These are phyloP conservation scores for Wickerhamiella qilinensis DNA, from an alignment of 805 yeast genomes.

Conservation along the genomic window DNA sequence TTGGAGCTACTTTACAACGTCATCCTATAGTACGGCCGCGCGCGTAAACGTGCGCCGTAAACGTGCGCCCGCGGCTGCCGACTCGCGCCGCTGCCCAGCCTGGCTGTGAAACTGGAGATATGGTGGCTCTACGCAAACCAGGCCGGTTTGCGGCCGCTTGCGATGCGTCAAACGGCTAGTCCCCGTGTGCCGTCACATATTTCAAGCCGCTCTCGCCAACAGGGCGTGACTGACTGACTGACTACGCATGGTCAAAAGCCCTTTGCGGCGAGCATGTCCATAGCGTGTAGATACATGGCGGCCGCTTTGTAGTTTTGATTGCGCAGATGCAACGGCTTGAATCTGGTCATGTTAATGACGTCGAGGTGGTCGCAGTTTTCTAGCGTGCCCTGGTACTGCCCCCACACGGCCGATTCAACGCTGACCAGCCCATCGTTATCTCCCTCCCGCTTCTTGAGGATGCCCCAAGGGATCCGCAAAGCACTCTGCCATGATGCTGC, in stretches of 20 bases:
- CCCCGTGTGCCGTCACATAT: no score
- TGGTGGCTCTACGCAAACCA: no score
- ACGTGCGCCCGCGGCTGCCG: no score
- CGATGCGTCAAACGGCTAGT: no score
- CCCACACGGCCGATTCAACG: slow-evolving; percentile 68
- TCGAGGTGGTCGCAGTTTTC: slow-evolving; percentile 73
- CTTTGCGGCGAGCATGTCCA: slow-evolving; percentile 40
- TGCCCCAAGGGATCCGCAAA: slow-evolving; percentile 47
- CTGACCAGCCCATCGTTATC: slow-evolving; percentile 81
- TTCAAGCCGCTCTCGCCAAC: no score
- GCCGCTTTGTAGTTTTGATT: slow-evolving; percentile 41
- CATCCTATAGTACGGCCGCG: no score
- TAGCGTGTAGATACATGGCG: slow-evolving; percentile 52
- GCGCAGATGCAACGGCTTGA: slow-evolving; percentile 17
- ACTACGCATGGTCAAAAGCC: slow-evolving; percentile 37
- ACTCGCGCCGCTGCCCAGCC: no score
- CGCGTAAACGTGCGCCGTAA: no score
- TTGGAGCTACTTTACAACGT: no score
- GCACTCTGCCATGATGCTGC: slow-evolving; percentile 45
- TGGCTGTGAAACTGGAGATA: no score
- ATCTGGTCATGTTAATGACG: slow-evolving; percentile 49
- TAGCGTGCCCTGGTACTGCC: slow-evolving; percentile 62
- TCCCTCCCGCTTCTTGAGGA: slow-evolving; percentile 35
- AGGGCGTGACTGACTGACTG: no score
- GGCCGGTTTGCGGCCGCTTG: no score